Base-by-base conservation (phyloP, 2,329 filamentous ascomycete species). In the Alternaria novae-zelandiae region DNA sequence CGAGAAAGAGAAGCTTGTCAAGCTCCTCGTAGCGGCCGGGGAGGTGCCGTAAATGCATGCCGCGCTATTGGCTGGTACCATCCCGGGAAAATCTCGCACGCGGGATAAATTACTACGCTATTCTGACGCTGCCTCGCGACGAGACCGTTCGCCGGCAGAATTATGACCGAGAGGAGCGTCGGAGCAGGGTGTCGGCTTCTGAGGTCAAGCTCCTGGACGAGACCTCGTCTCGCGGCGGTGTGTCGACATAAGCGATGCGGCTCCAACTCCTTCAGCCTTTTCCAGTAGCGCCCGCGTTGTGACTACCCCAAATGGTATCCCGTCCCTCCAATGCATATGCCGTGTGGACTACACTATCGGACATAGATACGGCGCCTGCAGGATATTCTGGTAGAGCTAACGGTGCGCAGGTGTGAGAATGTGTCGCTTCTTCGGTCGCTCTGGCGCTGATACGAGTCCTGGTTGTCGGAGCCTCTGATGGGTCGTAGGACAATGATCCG, bases 401-500 rank as follows among this genome's bases (percentile, higher is more conserved):
- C 80, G 3, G 88, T 86, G n/a, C 84, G 77, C 65, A 83, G 79
- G 69, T 88, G 23, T 89, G 75, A 76, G 86, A 85, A 58, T 88
- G 85, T 86, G 89, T 88, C 90, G 82, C 55, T 84, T 83, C 28
- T 87, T 87, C 73, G 94, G 94, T 45, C 92, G 90, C 1, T 90
- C 88, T 63, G 90, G 66, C 56, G 83, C 84, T 86, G 94, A 88
- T 65, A 94, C 94, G 20, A 94, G 80, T 70, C 94, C 90, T 0
- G 91, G 91, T 74, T 0, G 90, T 88, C 2, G 88, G 84, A n/a
- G 44, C 28, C 61, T 84, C 87, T 0, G 86, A 89, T 3, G 90
- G 85, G 72, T 94, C 91, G 76, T 0, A 92, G 93, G 17, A 87
- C 87, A 0, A 89, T 91, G 17, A 96, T 92, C 72, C 91, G 84